phyloP scores from a whole-genome alignment of 129 eudicot species.

The Centella asiatica region DNA sequence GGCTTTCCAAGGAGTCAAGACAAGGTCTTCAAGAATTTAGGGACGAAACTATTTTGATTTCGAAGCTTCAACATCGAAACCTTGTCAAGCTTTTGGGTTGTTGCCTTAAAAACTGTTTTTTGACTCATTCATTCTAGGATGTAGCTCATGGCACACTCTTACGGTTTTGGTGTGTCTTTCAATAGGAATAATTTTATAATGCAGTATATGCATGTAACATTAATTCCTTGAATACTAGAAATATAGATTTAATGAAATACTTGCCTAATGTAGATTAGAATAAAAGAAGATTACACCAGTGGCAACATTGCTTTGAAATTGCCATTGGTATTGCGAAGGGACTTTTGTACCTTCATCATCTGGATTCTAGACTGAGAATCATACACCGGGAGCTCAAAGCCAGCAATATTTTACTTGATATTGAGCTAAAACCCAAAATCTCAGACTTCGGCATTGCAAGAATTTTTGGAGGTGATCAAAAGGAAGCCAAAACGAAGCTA shows the following conservation, averaged over 20 bases:
- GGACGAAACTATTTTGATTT: constrained; percentile 27
- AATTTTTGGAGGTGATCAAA: constrained; percentile 31
- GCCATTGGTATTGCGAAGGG: constrained; percentile 39
- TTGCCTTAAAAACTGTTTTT: no score
- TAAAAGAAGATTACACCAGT: constrained; percentile 14
- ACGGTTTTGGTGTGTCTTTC: constrained; percentile 28
- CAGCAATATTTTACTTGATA: constrained; percentile 37
- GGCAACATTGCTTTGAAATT: constrained; percentile 29
- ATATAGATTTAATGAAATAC: no score
- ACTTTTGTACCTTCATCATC: constrained; percentile 38
- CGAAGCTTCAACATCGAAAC: constrained; percentile 44
- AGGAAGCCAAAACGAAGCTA: constrained; percentile 23
- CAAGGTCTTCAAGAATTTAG: constrained; percentile 33
- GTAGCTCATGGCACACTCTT: no score
- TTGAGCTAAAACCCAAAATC: constrained; percentile 28
- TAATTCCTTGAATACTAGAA: no score
- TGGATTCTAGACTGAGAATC: constrained; percentile 37
- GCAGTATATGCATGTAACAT: no score
- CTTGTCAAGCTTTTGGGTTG: constrained; percentile 37
- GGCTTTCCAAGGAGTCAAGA: constrained; percentile 29
- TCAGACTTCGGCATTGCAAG: constrained; percentile 50
- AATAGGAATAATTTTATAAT: no score
- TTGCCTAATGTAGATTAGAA: constrained; percentile 10
- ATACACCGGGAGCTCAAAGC: constrained; percentile 44
- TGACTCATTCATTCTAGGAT: no score